phyloP scores from a whole-genome alignment of 495 filamentous ascomycete species.

The Recurvomyces mirabilis region DNA sequence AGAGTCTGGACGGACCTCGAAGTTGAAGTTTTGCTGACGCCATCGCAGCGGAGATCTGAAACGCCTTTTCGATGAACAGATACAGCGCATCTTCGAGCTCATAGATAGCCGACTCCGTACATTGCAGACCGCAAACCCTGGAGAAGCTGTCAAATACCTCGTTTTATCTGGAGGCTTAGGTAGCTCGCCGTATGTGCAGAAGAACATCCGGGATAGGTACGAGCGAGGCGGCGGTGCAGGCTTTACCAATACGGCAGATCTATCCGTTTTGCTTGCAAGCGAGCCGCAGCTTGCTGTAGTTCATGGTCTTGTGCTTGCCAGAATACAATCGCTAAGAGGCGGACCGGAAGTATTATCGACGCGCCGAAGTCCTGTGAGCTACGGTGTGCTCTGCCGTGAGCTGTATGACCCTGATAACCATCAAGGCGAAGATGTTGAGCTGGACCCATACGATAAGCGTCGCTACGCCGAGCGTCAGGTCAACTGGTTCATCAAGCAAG shows the following conservation, averaged over 20 bases:
- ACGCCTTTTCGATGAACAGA: conserved; percentile 8
- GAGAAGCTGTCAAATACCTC: neutral
- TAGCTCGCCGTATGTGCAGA: conserved; percentile 4
- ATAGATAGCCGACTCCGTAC: conserved; percentile 1
- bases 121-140: neutral
- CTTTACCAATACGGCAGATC: neutral
- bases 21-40: too few species aligned
- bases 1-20: neutral
- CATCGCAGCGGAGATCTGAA: conserved; percentile 1
- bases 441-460: neutral
- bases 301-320: neutral
- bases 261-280: neutral
- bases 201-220: neutral
- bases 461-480: neutral
- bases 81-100: conserved; percentile 1
- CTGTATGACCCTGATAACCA: conserved; percentile 4
- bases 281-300: conserved; percentile 11
- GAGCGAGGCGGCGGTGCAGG: neutral
- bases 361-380: conserved; percentile 6
- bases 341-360: conserved; percentile 1
- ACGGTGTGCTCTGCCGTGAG: conserved; percentile 9
- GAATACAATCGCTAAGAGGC: neutral
- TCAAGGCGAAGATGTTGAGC: conserved; percentile 4
- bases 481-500: neutral
- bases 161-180: conserved; percentile 5